Base-by-base conservation (phyloP, 169 alveolate genomes). In the Cryptosporidium ubiquitum region DNA sequence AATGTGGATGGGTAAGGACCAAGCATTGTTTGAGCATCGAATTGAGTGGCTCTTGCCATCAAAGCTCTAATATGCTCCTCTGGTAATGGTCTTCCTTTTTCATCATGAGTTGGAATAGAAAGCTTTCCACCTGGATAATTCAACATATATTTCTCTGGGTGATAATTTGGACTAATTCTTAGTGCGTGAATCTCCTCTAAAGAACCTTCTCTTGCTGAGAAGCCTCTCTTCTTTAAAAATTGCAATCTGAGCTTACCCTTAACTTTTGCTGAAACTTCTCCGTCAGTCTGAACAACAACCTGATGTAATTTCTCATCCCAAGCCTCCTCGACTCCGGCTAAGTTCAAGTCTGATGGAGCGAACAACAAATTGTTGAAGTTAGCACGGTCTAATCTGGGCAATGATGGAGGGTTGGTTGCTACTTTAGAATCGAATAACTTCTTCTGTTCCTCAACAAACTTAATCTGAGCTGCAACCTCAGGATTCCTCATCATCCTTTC, bases 61-160 rank as follows among this genome's bases (percentile, higher is more conserved):
- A 79, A 66, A 26, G 89, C 89, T 37, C 42, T 23, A 64, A 79
- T 66, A 64, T 79, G 89, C 0, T 64, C 89, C 5, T 79, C 74
- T 23, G 89, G 89, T 29, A 79, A 79, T 20, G 89, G 89, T 29
- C 69, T 79, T n/a, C 89, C 89, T 14, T 79, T 66, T 16, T 60
- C 89, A 79, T 79, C 89, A 14, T 61, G 79, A 35, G 89, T 79
- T 79, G 89, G 89, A 40, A 79, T 52, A 18, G 75, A 37, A 33
- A 79, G 57, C 66, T 79, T 58, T 20, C 89, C 89, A 42, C 89
- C 89, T 20, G 89, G 89, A 79, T 79, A 79, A 16, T 79, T 79
- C 61, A 79, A 58, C 89, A 79, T 79, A 79, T 79, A 79, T 20
- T 79, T 79, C 26, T 79, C 89, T 39, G 89, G 89, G 26, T 79